Base-by-base conservation (phyloP, 495 filamentous ascomycete genomes). In the Penicillium paradoxum region DNA sequence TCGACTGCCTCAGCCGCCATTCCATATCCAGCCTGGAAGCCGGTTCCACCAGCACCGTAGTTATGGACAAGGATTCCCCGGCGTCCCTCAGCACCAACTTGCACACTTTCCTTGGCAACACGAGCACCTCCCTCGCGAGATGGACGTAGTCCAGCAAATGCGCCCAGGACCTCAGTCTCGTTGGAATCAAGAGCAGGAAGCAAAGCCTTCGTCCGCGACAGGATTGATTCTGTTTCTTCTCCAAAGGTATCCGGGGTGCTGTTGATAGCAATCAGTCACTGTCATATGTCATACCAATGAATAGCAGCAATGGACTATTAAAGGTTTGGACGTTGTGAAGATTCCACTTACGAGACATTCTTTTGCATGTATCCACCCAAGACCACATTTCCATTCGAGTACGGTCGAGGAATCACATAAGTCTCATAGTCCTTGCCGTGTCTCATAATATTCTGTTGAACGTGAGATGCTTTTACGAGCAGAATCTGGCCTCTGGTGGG, bases 401-500 rank as follows among this genome's bases (percentile, higher is more conserved):
- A 38, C 6, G 68, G 68, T 11, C 67, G 59, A 0, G 66, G 68
- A 42, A 69, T 69, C 2, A 70, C 47, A 45, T 71, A 71, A 18
- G 67, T 68, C 41, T 70, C 65, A 36, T 66, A 70, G 27, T 65
- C 62, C 36, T 49, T 59, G 0, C 68, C 66, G 51, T 71, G 66
- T 10, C 66, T 55, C 68, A 71, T 71, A 4, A 62, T 58, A 48
- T 66, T 69, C 8, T 53, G 39, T 36, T 50, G 50, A 11, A 69
- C 56, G 1, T 53, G 55, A 3, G 71, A 63, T 11, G 70, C 69
- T 25, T 60, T 67, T 7, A 66, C 65, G 2, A 76, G 57, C 4
- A 75, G 58, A 7, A 75, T 66, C 45, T 75, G 73, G 0, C 72
- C 73, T 30, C 70, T 53, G 0, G 71, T 72, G 13, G 67, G 65